Evolutionary conservation across 2,329 filamentous ascomycete species (phyloP), one percentile per base, ranked within the genome.

Genomic region (Pseudocercospora fuligena): DNA sequence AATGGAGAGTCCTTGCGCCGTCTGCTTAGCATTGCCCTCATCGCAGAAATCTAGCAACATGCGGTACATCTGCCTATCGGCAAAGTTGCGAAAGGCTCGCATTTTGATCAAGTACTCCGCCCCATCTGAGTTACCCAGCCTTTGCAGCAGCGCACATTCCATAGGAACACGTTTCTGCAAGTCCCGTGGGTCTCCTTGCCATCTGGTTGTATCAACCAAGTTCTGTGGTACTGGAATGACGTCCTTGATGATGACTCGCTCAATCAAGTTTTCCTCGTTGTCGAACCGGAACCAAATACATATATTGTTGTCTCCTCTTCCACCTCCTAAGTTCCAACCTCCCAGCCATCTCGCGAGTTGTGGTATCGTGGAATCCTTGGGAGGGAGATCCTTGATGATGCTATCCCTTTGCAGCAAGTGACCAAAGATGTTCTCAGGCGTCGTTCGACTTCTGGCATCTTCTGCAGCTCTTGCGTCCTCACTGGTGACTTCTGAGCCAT

Each of bases 151-250:
- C 5, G 51, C 58, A 21, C 40, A 60, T 31, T 65, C 63, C 27
- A 65, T 53, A 8, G 56, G 46, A 19, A 21, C 47, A 14, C 47
- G 47, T 21, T 53, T 53, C 23, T 1, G 23, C 40, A 4, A 16
- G 54, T 40, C 25, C 36, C 36, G 16, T 27, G 21, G 47, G 31
- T 58, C 46, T 9, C 57, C 56, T 11, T 31, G 23, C 57, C 63
- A 65, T 46, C 49, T 65, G 8, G 63, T 61, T 9, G 27, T 25
- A 16, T 65, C 63, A 7, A 61, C 58, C 63, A 43, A 65, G 21
- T 25, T 25, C 16, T 19, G 21, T 29, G 11, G 25, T 14, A 3
- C 16, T 9, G 27, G 36, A 19, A 21, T 6, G 11, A 29, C 40
- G 29, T 61, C 59, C 21, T 61, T 36, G 16, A 61, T 51, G 43